Evolutionary conservation across 2,329 filamentous ascomycete genomes (phyloP).

Genomic region (Colletotrichum somersetense): DNA sequence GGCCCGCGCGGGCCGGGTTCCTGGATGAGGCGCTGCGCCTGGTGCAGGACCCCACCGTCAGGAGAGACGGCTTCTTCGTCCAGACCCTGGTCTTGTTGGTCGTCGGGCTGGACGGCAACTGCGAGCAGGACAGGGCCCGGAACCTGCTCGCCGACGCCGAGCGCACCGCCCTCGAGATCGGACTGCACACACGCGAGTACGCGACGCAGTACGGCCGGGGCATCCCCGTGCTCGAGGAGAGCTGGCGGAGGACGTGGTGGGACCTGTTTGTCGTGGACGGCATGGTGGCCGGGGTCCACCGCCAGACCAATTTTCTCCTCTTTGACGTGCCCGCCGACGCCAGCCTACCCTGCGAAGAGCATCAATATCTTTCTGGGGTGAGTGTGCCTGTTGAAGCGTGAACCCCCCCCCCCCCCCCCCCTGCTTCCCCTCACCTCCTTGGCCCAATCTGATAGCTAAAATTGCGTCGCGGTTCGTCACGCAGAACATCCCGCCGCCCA

Average conservation of each 20-base stretch:
- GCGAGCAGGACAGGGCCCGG: conserved; percentile 76
- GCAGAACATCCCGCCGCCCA: conserved; percentile 69
- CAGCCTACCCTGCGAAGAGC: conserved; percentile 84
- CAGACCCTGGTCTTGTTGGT: conserved; percentile 84
- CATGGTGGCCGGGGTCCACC: conserved; percentile 84
- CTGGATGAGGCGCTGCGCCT: conserved; percentile 70
- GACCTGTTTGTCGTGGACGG: conserved; percentile 84
- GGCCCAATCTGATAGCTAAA: conserved; percentile 1
- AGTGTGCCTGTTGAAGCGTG: conserved; percentile 51
- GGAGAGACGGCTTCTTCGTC: conserved; percentile 73
- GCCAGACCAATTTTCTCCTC: conserved; percentile 76
- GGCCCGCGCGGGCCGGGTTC: conserved; percentile 60
- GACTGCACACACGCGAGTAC: conserved; percentile 78
- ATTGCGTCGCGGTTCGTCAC: background rate
- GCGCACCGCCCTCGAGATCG: conserved; percentile 79
- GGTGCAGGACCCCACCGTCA: conserved; percentile 60
- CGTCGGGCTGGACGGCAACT: conserved; percentile 82
- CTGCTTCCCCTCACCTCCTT: background rate
- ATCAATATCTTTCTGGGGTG: conserved; percentile 74
- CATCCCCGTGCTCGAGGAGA: conserved; percentile 80
- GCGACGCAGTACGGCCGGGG: conserved; percentile 73
- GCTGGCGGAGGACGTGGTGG: conserved; percentile 93
- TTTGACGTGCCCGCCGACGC: conserved; percentile 77
- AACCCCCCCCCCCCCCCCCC: background rate
- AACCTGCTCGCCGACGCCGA: conserved; percentile 77